Percentiles rank a stretch among this genome's conserved stretches.
These are phyloP conservation scores for Phytophthora pisi DNA, from an alignment of 352 stramenopile genomes.

Conservation along the genomic window DNA sequence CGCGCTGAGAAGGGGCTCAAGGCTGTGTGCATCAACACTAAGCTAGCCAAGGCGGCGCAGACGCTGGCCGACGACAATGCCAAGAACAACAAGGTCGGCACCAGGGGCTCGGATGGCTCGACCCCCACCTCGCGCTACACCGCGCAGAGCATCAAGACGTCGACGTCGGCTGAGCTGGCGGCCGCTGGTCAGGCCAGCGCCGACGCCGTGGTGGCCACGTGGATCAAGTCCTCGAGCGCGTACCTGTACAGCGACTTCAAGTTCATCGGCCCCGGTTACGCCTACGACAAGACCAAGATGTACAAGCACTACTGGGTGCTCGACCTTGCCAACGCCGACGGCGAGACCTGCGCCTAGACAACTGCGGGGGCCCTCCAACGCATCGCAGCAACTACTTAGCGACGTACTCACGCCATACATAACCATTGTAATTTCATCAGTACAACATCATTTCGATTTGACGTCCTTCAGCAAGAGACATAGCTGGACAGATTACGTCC, in stretches of 20 bases:
- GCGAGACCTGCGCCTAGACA: slow-evolving; percentile 23
- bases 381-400: neutral
- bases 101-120: slow-evolving; percentile 38
- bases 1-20: slow-evolving; percentile 38
- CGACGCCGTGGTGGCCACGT: slow-evolving; percentile 39
- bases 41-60: slow-evolving; percentile 31
- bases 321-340: slow-evolving; percentile 28
- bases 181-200: slow-evolving; percentile 41
- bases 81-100: slow-evolving; percentile 36
- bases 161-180: slow-evolving; percentile 38
- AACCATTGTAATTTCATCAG: neutral
- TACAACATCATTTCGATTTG: neutral
- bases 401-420: neutral
- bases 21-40: slow-evolving; percentile 46
- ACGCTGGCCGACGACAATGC: slow-evolving; percentile 30
- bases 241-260: slow-evolving; percentile 35
- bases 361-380: neutral
- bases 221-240: slow-evolving; percentile 46
- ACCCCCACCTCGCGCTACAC: slow-evolving; percentile 35
- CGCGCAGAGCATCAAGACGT: slow-evolving; percentile 22
- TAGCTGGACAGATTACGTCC: no score
- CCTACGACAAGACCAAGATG: slow-evolving; percentile 24
- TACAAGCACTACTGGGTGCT: slow-evolving; percentile 42
- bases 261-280: slow-evolving; percentile 33
- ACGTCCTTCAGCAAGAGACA: neutral